Evolutionary conservation across 164 flowering plant species (phyloP).

Genomic region (Echeveria elegans): DNA sequence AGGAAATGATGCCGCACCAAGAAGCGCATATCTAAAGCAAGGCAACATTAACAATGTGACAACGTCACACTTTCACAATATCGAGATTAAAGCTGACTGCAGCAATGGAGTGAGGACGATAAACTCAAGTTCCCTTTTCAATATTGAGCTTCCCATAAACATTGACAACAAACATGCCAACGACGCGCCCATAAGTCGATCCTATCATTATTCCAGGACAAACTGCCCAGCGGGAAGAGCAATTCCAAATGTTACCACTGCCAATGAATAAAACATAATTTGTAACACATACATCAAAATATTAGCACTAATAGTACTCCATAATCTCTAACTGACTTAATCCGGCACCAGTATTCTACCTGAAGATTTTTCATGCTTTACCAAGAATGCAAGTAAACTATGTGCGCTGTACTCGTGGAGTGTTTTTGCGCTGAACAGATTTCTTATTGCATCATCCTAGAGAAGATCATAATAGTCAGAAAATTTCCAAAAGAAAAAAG

Average conservation of each 20-base stretch:
- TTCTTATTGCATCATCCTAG: slow-evolving; percentile 99
- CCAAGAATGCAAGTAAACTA: slow-evolving; percentile 86
- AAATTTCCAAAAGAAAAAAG: background rate
- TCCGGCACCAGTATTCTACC: background rate
- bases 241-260: slow-evolving; percentile 94
- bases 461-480: slow-evolving; percentile 10
- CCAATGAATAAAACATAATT: slow-evolving; percentile 95
- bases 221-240: slow-evolving; percentile 99
- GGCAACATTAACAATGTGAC: background rate
- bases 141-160: slow-evolving; percentile 84
- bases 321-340: background rate
- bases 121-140: slow-evolving; percentile 97
- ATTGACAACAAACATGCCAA: slow-evolving; percentile 92
- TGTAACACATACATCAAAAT: slow-evolving; percentile 18
- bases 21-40: slow-evolving; percentile 69
- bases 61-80: background rate
- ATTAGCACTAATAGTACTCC: background rate
- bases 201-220: slow-evolving; percentile 99
- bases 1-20: slow-evolving; percentile 98
- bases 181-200: slow-evolving; percentile 97
- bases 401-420: slow-evolving; percentile 91
- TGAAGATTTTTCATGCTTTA: slow-evolving; percentile 20
- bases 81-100: background rate
- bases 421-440: slow-evolving; percentile 96
- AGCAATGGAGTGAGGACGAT: background rate